Percentiles rank a stretch among this genome's conserved stretches.
Conservation (phyloP, 192 early-diverging fungal genomes). For the Rhizophagus clarus region DNA sequence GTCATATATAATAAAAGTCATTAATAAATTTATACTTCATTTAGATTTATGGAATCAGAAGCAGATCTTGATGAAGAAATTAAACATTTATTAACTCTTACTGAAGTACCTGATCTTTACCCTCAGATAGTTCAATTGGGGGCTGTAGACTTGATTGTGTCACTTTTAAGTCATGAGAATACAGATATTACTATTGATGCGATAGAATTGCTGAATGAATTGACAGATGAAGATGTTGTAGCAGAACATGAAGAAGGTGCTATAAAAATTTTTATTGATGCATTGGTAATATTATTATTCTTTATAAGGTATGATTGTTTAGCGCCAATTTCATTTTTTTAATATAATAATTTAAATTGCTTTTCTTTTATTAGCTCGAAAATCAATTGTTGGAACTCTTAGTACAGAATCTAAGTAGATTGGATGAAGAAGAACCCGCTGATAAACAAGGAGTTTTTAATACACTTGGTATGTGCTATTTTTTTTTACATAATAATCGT, state of each 20-base stretch:
- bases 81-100: constrained; percentile 71
- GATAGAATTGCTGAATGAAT: constrained; percentile 85
- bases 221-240: constrained; percentile 81
- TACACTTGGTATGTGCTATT: constrained; percentile 55
- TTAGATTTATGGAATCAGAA: constrained; percentile 92
- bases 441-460: constrained; percentile 89
- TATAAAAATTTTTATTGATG: constrained; percentile 69
- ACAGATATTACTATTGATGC: constrained; percentile 87
- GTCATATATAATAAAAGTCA: neutral
- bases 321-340: neutral
- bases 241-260: constrained; percentile 52
- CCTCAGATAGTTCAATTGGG: constrained; percentile 70
- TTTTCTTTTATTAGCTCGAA: constrained; percentile 39
- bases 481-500: neutral
- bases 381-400: constrained; percentile 74
- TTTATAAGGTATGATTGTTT: constrained; percentile 25
- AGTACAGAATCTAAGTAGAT: constrained; percentile 75
- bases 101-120: constrained; percentile 82
- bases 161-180: constrained; percentile 90
- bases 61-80: constrained; percentile 92
- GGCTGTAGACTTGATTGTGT: constrained; percentile 64
- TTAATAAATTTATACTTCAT: neutral
- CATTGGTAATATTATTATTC: constrained; percentile 52
- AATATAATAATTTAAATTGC: neutral
- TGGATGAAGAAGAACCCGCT: constrained; percentile 75